These are phyloP conservation scores for Rhodotorula glutinis DNA, from an alignment of 1,284 basidiomycete genomes.

Conservation along the genomic window DNA sequence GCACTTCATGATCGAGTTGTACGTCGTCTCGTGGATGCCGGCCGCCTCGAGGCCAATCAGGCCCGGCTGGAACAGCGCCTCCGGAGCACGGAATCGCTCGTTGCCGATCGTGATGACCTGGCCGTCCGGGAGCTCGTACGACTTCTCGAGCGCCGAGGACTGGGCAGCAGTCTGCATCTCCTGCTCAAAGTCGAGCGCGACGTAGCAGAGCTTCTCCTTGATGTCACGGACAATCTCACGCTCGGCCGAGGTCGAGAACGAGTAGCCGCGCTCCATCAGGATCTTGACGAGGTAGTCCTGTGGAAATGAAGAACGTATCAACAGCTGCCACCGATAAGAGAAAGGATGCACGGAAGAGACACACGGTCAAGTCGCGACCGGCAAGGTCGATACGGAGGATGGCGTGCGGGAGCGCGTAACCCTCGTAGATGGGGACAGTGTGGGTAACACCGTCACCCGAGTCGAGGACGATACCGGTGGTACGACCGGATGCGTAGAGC, in stretches of 20 bases:
- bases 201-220: constrained; percentile 98
- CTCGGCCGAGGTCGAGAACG: constrained; percentile 67
- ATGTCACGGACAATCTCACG: constrained; percentile 96
- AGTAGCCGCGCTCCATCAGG: constrained; percentile 88
- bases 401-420: constrained; percentile 91
- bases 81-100: constrained; percentile 96
- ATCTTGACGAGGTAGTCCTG: constrained; percentile 80
- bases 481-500: constrained; percentile 86
- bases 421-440: constrained; percentile 92
- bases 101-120: constrained; percentile 96
- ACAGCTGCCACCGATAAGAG: background rate
- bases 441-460: constrained; percentile 92
- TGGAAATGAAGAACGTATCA: background rate
- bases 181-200: constrained; percentile 94
- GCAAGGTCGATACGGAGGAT: constrained; percentile 93
- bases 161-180: constrained; percentile 90
- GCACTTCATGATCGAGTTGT: constrained; percentile 78
- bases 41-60: constrained; percentile 88
- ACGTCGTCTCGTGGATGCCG: constrained; percentile 94
- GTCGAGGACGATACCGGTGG: constrained; percentile 88
- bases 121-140: constrained; percentile 92
- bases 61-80: constrained; percentile 94
- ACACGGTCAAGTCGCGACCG: constrained; percentile 83
- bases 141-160: constrained; percentile 89
- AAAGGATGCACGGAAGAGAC: background rate